Evolutionary conservation across 306 rosid species (phyloP), one percentile per base, ranked within the genome.

Genomic region (Vigna radiata): DNA sequence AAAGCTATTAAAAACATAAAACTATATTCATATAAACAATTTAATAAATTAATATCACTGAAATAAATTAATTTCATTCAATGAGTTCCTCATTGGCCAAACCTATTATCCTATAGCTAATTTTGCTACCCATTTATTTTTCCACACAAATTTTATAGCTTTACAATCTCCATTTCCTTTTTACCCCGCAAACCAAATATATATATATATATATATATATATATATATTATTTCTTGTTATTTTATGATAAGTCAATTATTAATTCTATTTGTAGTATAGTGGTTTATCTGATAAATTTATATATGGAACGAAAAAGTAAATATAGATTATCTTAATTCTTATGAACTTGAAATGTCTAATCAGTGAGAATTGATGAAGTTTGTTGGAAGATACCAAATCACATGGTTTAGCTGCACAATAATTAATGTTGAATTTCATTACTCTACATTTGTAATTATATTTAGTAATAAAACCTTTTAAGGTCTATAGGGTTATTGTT

Each of bases 371-470:
- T 41, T 41, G 2, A 8, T 41, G 46, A 8, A 4, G 10, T 41
- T 39, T 7, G 56, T 23, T 14, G 6, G 31, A 27, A 2, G 23
- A 27, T 47, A 13, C 60, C 75, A 50, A 49, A 70, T 41, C 29
- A 52, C 16, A 27, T 14, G 39, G 19, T 18, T 70, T 70, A 47
- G 18, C 21, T 53, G 6, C 41, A 19, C 66, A 54, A 14, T 37
- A 72, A 49, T 54, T 13, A 71, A 71, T 53, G 37, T 6, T 70
- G 63, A 52, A 70, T 33, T 70, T 52, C 13, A 52, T 33, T 54
- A 49, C 48, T 12, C 19, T 70, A 36, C 31, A 52, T 31, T 7
- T 70, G 2, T 18, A 17, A 52, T 33, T 52, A 7, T 29, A 52
- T 12, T 18, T 11, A 17, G 27, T 27, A n/a, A 48, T 25, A 25